A percentile compares a stretch with the other conserved stretches of the same genome.
Evolutionary conservation across 495 filamentous ascomycete genomes (phyloP).

Genomic region (Tirmania nivea): DNA sequence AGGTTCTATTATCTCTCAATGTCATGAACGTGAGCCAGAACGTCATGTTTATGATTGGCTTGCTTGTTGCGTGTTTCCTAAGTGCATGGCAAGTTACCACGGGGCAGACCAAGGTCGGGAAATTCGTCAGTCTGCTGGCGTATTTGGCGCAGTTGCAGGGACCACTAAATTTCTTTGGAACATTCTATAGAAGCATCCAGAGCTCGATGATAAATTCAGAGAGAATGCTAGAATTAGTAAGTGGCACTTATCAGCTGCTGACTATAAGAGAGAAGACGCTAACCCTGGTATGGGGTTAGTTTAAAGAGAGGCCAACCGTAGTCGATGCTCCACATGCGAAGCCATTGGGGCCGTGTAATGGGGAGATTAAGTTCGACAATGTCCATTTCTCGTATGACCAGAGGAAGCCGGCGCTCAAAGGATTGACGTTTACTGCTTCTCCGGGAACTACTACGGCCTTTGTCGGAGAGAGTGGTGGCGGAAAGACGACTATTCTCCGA

Average conservation of each 20-base stretch:
- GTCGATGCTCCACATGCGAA: conserved; percentile 25
- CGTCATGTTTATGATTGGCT: conserved; percentile 74
- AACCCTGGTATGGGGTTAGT: conserved; percentile 24
- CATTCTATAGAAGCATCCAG: conserved; percentile 91
- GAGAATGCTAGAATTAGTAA: conserved; percentile 59
- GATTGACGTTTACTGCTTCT: conserved; percentile 56
- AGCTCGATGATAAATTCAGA: conserved; percentile 94
- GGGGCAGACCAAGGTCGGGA: conserved; percentile 44
- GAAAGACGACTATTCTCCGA: conserved; percentile 94
- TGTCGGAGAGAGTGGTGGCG: conserved; percentile 88
- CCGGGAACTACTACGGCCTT: conserved; percentile 89
- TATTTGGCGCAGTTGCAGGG: conserved; percentile 87
- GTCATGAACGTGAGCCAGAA: conserved; percentile 90
- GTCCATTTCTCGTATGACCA: conserved; percentile 81
- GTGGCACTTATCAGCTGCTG: not conserved
- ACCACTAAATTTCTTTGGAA: conserved; percentile 92
- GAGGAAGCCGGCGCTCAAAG: conserved; percentile 65
- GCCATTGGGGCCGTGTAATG: conserved; percentile 42
- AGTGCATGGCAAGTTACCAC: conserved; percentile 72
- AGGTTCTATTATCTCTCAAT: conserved; percentile 68
- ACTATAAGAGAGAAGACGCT: not conserved
- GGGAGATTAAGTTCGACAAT: conserved; percentile 63
- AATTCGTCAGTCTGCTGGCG: conserved; percentile 60
- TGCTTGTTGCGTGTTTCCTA: conserved; percentile 65
- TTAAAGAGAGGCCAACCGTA: conserved; percentile 85